Conservation (phyloP, 1,139 yeast genomes). For the Yamadazyma siamensis region DNA sequence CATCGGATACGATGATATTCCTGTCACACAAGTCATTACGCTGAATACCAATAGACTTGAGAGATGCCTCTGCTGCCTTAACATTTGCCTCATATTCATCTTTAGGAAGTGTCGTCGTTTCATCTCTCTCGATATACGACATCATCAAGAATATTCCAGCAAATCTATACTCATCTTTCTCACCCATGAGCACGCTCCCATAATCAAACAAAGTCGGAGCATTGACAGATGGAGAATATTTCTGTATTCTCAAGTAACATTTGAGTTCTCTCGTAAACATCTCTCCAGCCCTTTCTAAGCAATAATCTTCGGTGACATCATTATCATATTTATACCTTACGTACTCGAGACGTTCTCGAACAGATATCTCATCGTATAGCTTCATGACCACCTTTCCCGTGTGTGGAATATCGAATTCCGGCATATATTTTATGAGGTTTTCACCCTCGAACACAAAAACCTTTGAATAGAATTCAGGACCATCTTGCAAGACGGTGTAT, state of each 20-base stretch:
- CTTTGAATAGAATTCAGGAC: neutral
- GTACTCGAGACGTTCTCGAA: neutral
- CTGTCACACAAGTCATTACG: too few relatives aligned
- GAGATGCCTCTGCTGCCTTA: too few relatives aligned
- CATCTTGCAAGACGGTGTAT: too few relatives aligned
- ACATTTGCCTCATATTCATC: too few relatives aligned
- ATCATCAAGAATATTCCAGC: neutral
- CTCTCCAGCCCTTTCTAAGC: neutral
- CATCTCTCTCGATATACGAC: neutral
- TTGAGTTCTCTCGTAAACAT: neutral
- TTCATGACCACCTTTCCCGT: neutral
- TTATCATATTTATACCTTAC: neutral
- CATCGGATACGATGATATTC: too few relatives aligned
- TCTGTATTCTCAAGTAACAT: neutral
- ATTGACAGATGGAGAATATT: neutral
- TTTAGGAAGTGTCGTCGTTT: too few relatives aligned
- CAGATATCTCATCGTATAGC: neutral
- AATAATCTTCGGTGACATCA: neutral
- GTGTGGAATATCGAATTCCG: neutral
- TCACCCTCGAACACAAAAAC: neutral
- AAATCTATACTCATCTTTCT: neutral
- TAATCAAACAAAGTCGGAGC: neutral
- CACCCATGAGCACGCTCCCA: neutral
- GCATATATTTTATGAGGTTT: neutral
- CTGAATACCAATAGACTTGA: too few relatives aligned